A percentile compares a stretch with the other conserved stretches of the same genome.
phyloP scores from a whole-genome alignment of 129 eudicot species.

The Oenanthe sinensis region DNA sequence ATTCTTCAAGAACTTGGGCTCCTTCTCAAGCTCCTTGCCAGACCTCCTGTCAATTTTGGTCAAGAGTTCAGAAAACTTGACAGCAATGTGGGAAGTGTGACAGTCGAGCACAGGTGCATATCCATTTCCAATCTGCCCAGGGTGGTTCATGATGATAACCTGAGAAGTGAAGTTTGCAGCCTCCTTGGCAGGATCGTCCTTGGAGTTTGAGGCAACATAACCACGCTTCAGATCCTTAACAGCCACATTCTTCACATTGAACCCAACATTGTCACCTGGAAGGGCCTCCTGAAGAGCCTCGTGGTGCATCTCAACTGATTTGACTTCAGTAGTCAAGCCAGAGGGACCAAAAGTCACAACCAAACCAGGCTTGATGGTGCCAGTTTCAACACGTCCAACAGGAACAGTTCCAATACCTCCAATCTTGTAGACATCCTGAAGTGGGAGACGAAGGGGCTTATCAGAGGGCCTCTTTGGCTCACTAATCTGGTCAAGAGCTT shows the following conservation, averaged over 20 bases:
- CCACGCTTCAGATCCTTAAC: constrained; percentile 45
- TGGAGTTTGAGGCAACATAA: constrained; percentile 37
- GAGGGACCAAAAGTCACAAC: constrained; percentile 42
- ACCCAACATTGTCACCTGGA: constrained; percentile 45
- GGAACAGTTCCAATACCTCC: constrained; percentile 55
- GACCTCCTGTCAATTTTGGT: constrained; percentile 40
- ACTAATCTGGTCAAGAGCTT: constrained; percentile 35
- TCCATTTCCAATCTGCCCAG: constrained; percentile 40
- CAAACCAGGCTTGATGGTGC: constrained; percentile 37
- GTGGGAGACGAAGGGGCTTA: constrained; percentile 56
- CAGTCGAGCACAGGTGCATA: constrained; percentile 42
- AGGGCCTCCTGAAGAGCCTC: constrained; percentile 38
- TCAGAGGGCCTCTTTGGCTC: constrained; percentile 53
- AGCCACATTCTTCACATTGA: constrained; percentile 39
- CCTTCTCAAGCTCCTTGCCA: constrained; percentile 45
- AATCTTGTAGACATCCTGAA: constrained; percentile 53
- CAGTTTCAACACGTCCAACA: constrained; percentile 48
- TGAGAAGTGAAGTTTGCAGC: constrained; percentile 38
- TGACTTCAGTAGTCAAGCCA: constrained; percentile 45
- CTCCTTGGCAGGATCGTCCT: constrained; percentile 39
- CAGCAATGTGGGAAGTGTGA: constrained; percentile 40
- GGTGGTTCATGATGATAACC: constrained; percentile 49
- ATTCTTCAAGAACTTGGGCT: constrained; percentile 40
- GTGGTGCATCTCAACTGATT: constrained; percentile 51
- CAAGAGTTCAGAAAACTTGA: constrained; percentile 37